Conservation (phyloP, 352 stramenopile species). For the Pythium dissimile region DNA sequence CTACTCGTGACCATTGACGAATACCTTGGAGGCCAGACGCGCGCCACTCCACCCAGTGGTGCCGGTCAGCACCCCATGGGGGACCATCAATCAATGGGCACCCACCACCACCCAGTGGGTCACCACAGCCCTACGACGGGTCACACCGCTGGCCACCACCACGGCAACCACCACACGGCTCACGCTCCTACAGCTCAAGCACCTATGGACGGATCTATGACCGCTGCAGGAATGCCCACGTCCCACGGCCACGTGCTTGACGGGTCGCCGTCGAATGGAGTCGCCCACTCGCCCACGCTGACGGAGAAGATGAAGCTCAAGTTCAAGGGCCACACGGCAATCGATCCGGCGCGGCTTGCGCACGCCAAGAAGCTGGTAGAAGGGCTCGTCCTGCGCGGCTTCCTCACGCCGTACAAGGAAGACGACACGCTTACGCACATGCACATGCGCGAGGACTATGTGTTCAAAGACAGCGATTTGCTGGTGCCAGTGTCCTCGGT, state of each 20-base stretch:
- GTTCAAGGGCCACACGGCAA: not conserved
- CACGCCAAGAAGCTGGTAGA: constrained; percentile 22
- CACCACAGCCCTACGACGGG: too few relatives aligned
- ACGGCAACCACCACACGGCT: not conserved
- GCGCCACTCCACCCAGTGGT: not conserved
- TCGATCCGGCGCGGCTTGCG: not conserved
- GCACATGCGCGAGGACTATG: constrained; percentile 26
- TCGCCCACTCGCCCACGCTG: not conserved
- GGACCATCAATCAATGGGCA: not conserved
- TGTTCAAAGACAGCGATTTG: constrained; percentile 39
- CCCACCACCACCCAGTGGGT: not conserved
- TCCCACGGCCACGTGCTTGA: too few relatives aligned
- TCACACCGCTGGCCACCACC: not conserved
- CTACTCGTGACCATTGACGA: constrained; percentile 1
- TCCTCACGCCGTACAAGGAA: constrained; percentile 24
- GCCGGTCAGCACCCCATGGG: too few relatives aligned
- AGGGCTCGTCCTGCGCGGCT: constrained; percentile 23
- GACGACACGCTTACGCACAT: constrained; percentile 29
- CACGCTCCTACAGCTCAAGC: too few relatives aligned
- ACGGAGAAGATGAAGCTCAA: not conserved
- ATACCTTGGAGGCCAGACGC: not conserved
- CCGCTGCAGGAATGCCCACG: too few relatives aligned
- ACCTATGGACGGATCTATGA: too few relatives aligned
- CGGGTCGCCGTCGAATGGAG: too few relatives aligned
- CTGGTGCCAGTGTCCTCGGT: constrained; percentile 34